phyloP scores from a whole-genome alignment of 257 asterid genomes.

The Paraleonurus japonicus region DNA sequence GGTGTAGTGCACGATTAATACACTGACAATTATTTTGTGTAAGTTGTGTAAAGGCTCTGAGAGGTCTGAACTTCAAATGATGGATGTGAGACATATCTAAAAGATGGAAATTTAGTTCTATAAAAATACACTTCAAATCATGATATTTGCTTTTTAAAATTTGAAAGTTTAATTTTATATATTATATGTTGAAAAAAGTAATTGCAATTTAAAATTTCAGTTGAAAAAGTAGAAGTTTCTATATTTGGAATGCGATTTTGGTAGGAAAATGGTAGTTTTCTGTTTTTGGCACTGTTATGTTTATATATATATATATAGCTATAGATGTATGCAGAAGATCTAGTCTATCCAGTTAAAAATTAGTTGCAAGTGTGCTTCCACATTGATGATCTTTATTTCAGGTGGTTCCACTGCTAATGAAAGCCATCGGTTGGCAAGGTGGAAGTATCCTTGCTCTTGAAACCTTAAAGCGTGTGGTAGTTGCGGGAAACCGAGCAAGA shows the following conservation, averaged over 20 bases:
- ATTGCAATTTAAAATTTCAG: background rate
- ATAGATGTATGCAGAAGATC: background rate
- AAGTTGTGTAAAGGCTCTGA: background rate
- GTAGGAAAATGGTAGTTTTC: background rate
- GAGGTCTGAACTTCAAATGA: too few relatives aligned
- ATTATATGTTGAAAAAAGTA: too few relatives aligned
- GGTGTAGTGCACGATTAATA: background rate
- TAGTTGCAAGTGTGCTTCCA: constrained; percentile 22
- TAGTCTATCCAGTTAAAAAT: background rate
- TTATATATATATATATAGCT: too few relatives aligned
- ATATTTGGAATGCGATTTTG: background rate
- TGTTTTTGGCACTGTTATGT: too few relatives aligned
- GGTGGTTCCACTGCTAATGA: constrained; percentile 98
- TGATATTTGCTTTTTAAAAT: too few relatives aligned
- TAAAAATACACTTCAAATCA: background rate
- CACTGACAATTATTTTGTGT: background rate
- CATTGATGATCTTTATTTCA: constrained; percentile 36
- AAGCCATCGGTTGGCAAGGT: constrained; percentile 99
- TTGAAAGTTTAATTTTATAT: too few relatives aligned
- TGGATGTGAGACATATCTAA: background rate
- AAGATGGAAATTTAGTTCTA: background rate
- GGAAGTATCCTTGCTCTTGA: constrained; percentile 99
- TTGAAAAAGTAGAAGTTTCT: background rate
- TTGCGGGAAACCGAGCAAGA: constrained; percentile 96
- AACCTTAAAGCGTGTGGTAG: constrained; percentile 94